Conservation (phyloP, 352 stramenopile species). For the Phytophthora cactorum region DNA sequence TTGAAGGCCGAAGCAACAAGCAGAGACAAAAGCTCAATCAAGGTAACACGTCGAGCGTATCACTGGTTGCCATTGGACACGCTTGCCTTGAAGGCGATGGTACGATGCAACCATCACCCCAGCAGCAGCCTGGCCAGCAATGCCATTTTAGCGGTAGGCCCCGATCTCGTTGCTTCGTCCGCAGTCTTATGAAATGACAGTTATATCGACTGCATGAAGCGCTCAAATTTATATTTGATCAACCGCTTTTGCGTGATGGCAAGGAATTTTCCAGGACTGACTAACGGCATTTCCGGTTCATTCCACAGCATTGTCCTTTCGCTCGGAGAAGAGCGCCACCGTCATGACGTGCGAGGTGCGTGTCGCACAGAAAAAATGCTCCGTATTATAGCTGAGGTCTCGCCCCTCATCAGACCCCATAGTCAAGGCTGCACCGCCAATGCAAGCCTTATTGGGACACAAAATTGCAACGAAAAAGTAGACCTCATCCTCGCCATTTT, state of each 20-base stretch:
- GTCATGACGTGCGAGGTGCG: conserved; percentile 15
- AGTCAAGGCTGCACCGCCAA: neutral
- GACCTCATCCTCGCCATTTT: neutral
- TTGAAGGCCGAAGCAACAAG: no score
- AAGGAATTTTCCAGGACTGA: neutral
- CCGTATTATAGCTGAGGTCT: neutral
- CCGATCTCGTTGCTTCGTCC: no score
- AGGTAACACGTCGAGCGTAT: neutral
- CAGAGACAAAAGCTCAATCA: neutral
- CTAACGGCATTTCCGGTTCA: neutral
- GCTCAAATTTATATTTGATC: no score
- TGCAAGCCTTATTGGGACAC: neutral
- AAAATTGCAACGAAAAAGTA: neutral
- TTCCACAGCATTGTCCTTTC: neutral
- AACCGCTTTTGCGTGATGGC: no score
- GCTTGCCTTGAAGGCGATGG: neutral
- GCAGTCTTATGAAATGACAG: no score
- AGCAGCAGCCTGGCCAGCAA: no score
- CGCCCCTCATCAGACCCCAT: neutral
- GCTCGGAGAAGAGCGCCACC: neutral
- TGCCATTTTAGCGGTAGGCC: no score
- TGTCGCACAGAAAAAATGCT: conserved; percentile 24
- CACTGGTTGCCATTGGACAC: conserved; percentile 5
- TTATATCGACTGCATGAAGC: no score
- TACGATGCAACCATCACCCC: no score